Base-by-base conservation (phyloP, 108 stramenopile genomes). In the Discostella stelligeroides region DNA sequence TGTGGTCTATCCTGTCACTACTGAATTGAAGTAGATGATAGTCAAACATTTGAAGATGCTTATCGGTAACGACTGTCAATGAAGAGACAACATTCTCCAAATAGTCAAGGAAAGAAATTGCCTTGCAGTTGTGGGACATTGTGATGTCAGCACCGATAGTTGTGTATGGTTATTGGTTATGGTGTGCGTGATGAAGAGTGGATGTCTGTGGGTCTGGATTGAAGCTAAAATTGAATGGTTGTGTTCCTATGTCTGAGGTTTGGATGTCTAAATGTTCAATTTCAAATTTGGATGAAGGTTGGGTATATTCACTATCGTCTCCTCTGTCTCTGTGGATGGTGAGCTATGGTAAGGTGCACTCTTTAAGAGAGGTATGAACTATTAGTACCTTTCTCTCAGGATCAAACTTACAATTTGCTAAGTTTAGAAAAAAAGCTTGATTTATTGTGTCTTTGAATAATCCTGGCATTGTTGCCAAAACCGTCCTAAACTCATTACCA, bases 391-490 rank as follows among this genome's bases (percentile, higher is more conserved):
- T n/a, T n/a, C n/a, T n/a, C n/a, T n/a, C n/a, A 55, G 29, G 24
- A 7, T 62, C 24, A 18, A 50, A 15, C 15, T 46, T 17, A 17
- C 17, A 17, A 14, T 46, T 46, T 46, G 45, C 45, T 17, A 17
- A 17, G 5, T 17, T 14, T 46, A 25, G 12, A 14, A 53, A 43
- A 60, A n/a, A 25, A 50, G 57, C n/a, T 4, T 57, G 23, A 58
- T 13, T 18, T 47, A 29, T 30, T 48, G 43, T 21, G 42, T 28
- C 30, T 68, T 67, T 17, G 72, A 47, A 50, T 55, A 38, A 50
- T 58, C 67, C 28, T 59, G 73, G 64, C 74, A 75, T 10, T 42
- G 60, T 17, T 70, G 11, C 79, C 79, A 80, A 51, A 80, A 75
- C 18, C 39, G 30, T 29, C 61, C 73, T 30, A 75, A 47, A 10